These are phyloP conservation scores for Fraxinus dipetala DNA, from an alignment of 305 asterid species.

Conservation along the genomic window DNA sequence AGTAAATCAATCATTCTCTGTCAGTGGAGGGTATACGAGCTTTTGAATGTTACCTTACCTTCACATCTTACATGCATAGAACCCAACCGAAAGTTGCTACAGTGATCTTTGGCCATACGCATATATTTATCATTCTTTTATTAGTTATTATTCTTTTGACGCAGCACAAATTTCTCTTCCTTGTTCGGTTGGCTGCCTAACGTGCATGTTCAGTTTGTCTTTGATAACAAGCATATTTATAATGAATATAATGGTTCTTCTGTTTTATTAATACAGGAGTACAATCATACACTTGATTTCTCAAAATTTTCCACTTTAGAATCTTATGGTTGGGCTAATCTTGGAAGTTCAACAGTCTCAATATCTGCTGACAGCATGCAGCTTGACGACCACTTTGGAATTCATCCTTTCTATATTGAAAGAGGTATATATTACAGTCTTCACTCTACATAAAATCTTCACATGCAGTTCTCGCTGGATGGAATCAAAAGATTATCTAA, in stretches of 20 bases:
- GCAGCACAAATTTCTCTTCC: not conserved
- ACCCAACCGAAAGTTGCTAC: not conserved
- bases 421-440: slow-evolving; percentile 50
- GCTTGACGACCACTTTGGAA: slow-evolving; percentile 66
- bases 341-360: slow-evolving; percentile 37
- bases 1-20: not conserved
- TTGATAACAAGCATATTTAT: not conserved
- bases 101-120: not conserved
- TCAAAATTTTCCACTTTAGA: slow-evolving; percentile 48
- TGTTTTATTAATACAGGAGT: slow-evolving; percentile 47
- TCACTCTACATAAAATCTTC: slow-evolving; percentile 5
- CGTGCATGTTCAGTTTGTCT: not conserved
- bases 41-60: not conserved
- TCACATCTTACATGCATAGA: not conserved
- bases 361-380: slow-evolving; percentile 51
- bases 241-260: not conserved
- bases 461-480: not conserved
- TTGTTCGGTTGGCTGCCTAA: not conserved
- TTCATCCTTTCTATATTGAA: slow-evolving; percentile 88
- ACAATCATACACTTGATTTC: slow-evolving; percentile 38
- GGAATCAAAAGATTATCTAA: not conserved
- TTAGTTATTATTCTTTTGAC: slow-evolving; percentile 1
- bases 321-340: slow-evolving; percentile 72
- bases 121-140: not conserved
- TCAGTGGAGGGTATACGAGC: not conserved